Base-by-base conservation (phyloP, 805 yeast species). In the Yamadazyma insecticola region DNA sequence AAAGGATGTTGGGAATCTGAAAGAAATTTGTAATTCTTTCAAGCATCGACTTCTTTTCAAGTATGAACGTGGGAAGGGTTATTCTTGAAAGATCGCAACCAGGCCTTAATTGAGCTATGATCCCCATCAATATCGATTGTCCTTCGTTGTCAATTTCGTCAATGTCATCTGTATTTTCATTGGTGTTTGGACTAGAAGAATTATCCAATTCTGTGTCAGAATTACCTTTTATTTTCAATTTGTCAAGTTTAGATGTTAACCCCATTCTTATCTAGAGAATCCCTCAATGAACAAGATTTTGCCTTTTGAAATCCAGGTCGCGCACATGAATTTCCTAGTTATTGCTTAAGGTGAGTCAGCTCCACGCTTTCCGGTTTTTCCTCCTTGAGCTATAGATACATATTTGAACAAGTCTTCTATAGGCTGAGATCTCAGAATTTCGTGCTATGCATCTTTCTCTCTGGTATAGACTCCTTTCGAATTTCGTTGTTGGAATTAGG, bases 11-110 rank as follows among this genome's bases (percentile, higher is more conserved):
- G 0, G 97, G 97, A 42, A 78, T 87, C 50, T 81, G 81, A 36
- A 85, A 71, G 51, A 78, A 84, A 55, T 92, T 92, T 3, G 97
- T 84, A 44, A 92, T 86, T 52, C 98, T 76, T 57, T 92, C 98
- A 33, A 92, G 66, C 97, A 92, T 89, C 2, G 95, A 84, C 60
- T 89, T 92, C 54, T 94, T 81, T 57, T 92, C 98, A 32, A 92
- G 67, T 30, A 92, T 88, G 48, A 92, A 92, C 1, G 98, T 92
- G 4, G 98, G 98, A 31, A 92, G 67, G 0, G 98, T 90, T 42
- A 92, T 90, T 48, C 90, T 73, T 0, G 96, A 72, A 40, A 92
- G 68, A 51, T 92, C 98, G 32, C 83, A 76, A 1, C 97, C 97
- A 0, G 94, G 96, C 45, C 96, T 77, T 50, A 90, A 69, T 59